Evolutionary conservation across 2,329 filamentous ascomycete species (phyloP), one percentile per base, ranked within the genome.

Genomic region (Curvularia lunata): DNA sequence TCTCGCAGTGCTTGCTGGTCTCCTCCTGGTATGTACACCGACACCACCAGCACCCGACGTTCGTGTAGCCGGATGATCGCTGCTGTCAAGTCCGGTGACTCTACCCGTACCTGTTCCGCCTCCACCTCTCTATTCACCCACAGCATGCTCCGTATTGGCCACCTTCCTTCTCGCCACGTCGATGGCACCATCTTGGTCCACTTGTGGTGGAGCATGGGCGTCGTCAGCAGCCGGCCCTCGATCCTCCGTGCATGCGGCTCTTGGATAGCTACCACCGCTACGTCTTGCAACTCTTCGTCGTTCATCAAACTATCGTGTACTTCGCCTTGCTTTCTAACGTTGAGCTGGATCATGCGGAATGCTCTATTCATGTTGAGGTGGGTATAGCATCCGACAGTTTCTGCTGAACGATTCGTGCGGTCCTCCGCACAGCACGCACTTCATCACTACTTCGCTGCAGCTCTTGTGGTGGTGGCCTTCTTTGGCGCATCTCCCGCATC

Each of bases 281-380:
- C 45, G 42, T 51, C 50, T 58, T 51, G 46, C 37, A 58, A 54
- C 46, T 58, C 56, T 50, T 58, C 30, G n/a, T 58, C 40, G 46
- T 58, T 58, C 50, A 58, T 58, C 30, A 54, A 28, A 41, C 56
- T 58, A 38, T 58, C 38, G 9, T 48, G 46, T 37, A 48, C 46
- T 23, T 48, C 46, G 46, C 46, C 46, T 48, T 48, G 30, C 45
- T 58, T 54, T 54, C 56, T 58, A n/a, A 54, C 46, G 41, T 58
- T 58, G 23, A 55, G 52, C 40, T 55, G 52, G 21, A n/a, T n/a
- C n/a, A n/a, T n/a, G n/a, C n/a, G n/a, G n/a, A n/a, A n/a, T n/a
- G n/a, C n/a, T n/a, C n/a, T n/a, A n/a, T n/a, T n/a, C n/a, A n/a
- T n/a, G n/a, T n/a, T n/a, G n/a, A n/a, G n/a, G n/a, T n/a, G n/a